Evolutionary conservation across 2,329 filamentous ascomycete species (phyloP).

Genomic region (Waltergamsia citrina): DNA sequence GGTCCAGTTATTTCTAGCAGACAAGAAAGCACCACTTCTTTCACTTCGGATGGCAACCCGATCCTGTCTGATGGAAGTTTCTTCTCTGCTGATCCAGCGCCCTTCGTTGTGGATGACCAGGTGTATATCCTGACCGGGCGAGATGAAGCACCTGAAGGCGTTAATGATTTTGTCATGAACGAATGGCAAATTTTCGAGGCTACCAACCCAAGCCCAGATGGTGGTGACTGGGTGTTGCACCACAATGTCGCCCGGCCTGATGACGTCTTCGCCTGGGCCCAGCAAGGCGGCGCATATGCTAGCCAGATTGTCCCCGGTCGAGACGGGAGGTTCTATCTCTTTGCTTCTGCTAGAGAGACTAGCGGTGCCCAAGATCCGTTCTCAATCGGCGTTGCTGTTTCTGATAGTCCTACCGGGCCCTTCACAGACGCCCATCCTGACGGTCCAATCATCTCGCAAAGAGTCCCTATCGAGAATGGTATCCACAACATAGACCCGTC

Average conservation of each 20-base stretch:
- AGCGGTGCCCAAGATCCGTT: constrained; percentile 19
- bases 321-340: constrained; percentile 25
- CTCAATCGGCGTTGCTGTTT: constrained; percentile 26
- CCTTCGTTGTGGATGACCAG: constrained; percentile 23
- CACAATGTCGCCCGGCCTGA: constrained; percentile 18
- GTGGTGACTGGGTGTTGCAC: constrained; percentile 21
- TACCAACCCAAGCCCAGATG: constrained; percentile 15
- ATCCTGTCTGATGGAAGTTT: constrained; percentile 24
- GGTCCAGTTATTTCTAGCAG: background rate
- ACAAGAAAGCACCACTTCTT: constrained; percentile 7
- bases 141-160: constrained; percentile 17
- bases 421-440: constrained; percentile 21
- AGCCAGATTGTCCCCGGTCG: constrained; percentile 22
- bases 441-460: constrained; percentile 25
- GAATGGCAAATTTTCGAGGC: constrained; percentile 25
- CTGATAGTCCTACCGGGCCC: constrained; percentile 21
- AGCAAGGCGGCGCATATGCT: constrained; percentile 21
- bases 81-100: constrained; percentile 27
- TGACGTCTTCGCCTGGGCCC: constrained; percentile 22
- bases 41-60: constrained; percentile 22
- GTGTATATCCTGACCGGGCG: constrained; percentile 25
- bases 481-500: constrained; percentile 31
- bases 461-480: constrained; percentile 18
- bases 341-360: constrained; percentile 21
- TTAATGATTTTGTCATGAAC: constrained; percentile 23